Evolutionary conservation across 1,139 yeast genomes (phyloP).

Genomic region (Debaryomyces singareniensis): DNA sequence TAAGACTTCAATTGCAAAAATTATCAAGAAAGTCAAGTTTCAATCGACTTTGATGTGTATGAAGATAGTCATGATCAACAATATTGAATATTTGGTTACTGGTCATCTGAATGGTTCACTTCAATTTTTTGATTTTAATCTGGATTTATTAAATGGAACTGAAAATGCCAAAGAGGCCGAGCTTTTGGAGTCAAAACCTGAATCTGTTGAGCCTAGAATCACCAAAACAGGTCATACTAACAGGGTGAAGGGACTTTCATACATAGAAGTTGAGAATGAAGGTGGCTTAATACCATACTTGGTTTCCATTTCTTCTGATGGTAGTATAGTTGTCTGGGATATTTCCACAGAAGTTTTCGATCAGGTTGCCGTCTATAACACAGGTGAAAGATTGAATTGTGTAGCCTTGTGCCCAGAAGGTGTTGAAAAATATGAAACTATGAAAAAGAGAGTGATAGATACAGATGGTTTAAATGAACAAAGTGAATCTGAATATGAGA

Average conservation of each 20-base stretch:
- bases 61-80: conserved; percentile 41
- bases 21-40: conserved; percentile 43
- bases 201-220: conserved; percentile 42
- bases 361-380: conserved; percentile 83
- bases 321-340: conserved; percentile 89
- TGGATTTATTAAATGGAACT: conserved; percentile 20
- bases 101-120: conserved; percentile 76
- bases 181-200: conserved; percentile 14
- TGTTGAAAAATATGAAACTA: conserved; percentile 65
- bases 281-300: conserved; percentile 41
- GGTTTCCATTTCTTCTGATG: conserved; percentile 87
- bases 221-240: conserved; percentile 72
- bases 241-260: conserved; percentile 73
- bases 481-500: conserved; percentile 63
- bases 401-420: conserved; percentile 71
- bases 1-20: conserved; percentile 58
- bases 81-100: conserved; percentile 51
- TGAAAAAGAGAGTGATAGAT: conserved; percentile 58
- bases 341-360: conserved; percentile 45
- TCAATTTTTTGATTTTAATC: conserved; percentile 40
- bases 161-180: conserved; percentile 21
- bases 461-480: conserved; percentile 23
- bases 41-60: conserved; percentile 63
- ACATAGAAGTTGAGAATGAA: conserved; percentile 38
- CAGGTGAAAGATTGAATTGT: conserved; percentile 92